phyloP scores from a whole-genome alignment of 1,284 basidiomycete genomes.

The Ceraceosorus guamensis region DNA sequence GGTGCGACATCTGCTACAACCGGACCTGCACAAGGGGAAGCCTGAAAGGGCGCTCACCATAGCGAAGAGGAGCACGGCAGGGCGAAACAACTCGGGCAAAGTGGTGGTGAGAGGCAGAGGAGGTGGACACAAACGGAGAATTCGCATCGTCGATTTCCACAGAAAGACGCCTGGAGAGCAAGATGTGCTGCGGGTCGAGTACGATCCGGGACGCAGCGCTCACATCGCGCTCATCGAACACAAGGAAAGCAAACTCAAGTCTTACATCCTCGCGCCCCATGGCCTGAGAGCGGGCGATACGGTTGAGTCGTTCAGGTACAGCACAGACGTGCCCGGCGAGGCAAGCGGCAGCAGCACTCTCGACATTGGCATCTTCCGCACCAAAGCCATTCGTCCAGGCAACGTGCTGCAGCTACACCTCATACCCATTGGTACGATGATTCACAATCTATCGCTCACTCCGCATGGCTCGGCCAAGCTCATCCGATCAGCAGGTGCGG shows the following conservation, averaged over 20 bases:
- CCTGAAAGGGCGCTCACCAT: conserved; percentile 75
- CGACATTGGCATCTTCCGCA: conserved; percentile 77
- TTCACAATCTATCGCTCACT: conserved; percentile 75
- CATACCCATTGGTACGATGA: conserved; percentile 82
- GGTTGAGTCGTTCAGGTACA: conserved; percentile 71
- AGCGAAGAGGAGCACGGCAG: conserved; percentile 74
- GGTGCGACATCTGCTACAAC: conserved; percentile 69
- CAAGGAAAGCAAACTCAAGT: conserved; percentile 57
- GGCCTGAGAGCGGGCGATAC: conserved; percentile 79
- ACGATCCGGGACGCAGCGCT: conserved; percentile 85
- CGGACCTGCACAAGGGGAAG: conserved; percentile 72
- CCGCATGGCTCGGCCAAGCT: conserved; percentile 72
- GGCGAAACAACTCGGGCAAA: conserved; percentile 69
- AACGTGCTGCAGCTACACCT: conserved; percentile 87
- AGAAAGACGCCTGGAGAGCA: conserved; percentile 66
- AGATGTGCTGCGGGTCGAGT: conserved; percentile 87
- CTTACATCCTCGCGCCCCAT: conserved; percentile 87
- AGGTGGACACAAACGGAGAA: conserved; percentile 80
- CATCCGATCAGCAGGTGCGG: conserved; percentile 81
- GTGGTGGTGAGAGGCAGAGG: conserved; percentile 85
- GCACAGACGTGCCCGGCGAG: neutral
- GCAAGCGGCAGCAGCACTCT: conserved; percentile 48
- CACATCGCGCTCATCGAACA: conserved; percentile 80
- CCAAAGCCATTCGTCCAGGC: conserved; percentile 76
- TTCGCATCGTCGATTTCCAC: conserved; percentile 80